Base-by-base conservation (phyloP, 306 rosid species). In the Corylus heterophylla region DNA sequence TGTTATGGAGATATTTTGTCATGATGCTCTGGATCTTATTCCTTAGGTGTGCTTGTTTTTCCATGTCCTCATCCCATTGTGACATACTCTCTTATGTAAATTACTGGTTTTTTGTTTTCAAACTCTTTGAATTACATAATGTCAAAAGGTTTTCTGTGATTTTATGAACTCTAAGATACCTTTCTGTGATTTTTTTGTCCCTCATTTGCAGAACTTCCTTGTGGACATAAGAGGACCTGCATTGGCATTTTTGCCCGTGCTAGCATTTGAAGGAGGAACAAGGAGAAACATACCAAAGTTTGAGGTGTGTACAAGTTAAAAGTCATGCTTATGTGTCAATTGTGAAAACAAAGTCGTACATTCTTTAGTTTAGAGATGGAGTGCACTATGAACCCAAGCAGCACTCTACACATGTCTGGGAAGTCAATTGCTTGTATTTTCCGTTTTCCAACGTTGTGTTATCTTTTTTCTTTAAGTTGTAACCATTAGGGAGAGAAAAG, bases 221-320 rank as follows among this genome's bases (percentile, higher is more conserved):
- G 96, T 95, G 81, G 98, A 95, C 87, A 91, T 95, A 56, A 93
- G 91, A 81, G 98, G 98, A 69, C 98, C 96, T 62, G 49, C 87
- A 45, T n/a, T 95, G 83, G 98, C 94, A 44, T 84, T 80, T 89
- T 83, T 95, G 76, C 98, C 98, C 0, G 98, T 95, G 83, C 98
- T 92, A 83, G 97, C 98, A 66, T 95, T 95, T 69, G 98, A 95
- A 91, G 98, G 98, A 84, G 98, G 98, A 85, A 95, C 98, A 11
- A 89, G 98, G 87, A 88, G 98, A 84, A 95, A 95, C 89, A 91
- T 95, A 80, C 98, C 98, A 2, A 91, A 85, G 79, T 91, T 95
- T 83, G 92, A 92, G 98, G 98, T 91, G 73, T 74, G 89, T 73
- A 67, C 68, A 51, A 49, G 7, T 54, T 79, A 25, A 59, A 25